These are phyloP conservation scores for Leishmania arabica DNA, from an alignment of 208 protist species.

Conservation along the genomic window DNA sequence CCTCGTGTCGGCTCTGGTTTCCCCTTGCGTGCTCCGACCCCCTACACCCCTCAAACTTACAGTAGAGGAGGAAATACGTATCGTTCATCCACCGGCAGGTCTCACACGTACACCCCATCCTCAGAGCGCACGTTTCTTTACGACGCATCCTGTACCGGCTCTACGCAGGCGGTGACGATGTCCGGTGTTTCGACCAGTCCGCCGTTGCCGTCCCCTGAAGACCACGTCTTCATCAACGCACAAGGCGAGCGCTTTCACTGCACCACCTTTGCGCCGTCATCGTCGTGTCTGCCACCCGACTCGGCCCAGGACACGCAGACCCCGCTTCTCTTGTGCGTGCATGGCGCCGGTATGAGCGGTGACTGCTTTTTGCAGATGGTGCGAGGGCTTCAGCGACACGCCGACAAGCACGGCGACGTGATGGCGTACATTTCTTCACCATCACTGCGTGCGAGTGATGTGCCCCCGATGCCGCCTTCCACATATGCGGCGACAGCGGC, in stretches of 20 bases:
- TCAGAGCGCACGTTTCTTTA: neutral
- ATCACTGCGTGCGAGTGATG: neutral
- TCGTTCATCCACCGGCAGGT: neutral
- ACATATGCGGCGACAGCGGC: neutral
- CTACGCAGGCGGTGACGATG: neutral
- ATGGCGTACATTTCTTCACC: neutral
- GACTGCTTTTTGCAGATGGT: constrained; percentile 72
- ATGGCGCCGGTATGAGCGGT: constrained; percentile 89
- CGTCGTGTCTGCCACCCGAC: neutral
- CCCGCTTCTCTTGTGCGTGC: constrained; percentile 87
- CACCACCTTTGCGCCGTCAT: constrained; percentile 38
- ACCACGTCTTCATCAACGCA: constrained; percentile 42
- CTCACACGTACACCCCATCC: neutral
- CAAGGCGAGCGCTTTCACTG: constrained; percentile 59
- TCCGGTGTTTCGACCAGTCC: neutral
- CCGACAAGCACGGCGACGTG: neutral
- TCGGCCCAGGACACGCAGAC: neutral
- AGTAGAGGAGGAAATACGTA: neutral
- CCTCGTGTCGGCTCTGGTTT: neutral
- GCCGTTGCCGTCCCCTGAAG: constrained; percentile 14
- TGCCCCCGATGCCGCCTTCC: neutral
- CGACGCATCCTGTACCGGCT: neutral
- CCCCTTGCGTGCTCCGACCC: neutral
- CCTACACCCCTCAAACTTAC: neutral
- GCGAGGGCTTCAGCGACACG: constrained; percentile 32